Evolutionary conservation across 352 stramenopile species (phyloP), one percentile per base, ranked within the genome.

Genomic region (Pilasporangium apinafurcum): DNA sequence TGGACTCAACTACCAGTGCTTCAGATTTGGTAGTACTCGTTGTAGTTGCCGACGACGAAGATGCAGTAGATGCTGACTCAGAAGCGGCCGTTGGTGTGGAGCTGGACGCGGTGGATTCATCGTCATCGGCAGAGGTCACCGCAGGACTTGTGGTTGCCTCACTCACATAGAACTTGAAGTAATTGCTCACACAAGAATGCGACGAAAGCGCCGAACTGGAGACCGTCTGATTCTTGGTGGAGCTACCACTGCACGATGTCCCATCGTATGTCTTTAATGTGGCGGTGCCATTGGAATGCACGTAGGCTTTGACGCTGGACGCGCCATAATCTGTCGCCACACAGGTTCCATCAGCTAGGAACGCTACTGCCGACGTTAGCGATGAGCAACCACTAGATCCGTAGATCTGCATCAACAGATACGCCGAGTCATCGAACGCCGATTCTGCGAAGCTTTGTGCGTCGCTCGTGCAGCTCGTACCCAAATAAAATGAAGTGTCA

Each of bases 311-410:
- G 27, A 82, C 37, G 24, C 59, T 78, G 17, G 65, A 76, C 3
- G 37, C 37, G 14, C 55, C 54, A 30, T 71, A 71, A 41, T 78
- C 62, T 1, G 56, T 59, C 12, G 49, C 42, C n/a, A 78, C 43
- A 31, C 65, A 82, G 24, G 54, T 70, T 1, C 50, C 56, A 22
- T 78, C 65, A 3, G 62, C 65, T 5, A 67, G 35, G 40, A 74
- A 76, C 7, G 59, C 65, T 10, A 59, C 56, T 8, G 55, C 53
- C 4, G 65, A 73, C 10, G 63, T 44, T 2, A 76, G 42, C n/a
- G 56, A 59, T 0, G 35, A 35, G 28, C 62, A 75, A 4, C 8
- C 37, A 5, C 48, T 47, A 0, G 48, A 52, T 16, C 63, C 35
- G 48, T 68, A 73, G 13, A 68, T 62, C 35, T 73, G 51, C 54